Evolutionary conservation across 352 stramenopile species (phyloP), one percentile per base, ranked within the genome.

Genomic region (Ophiocytium majus): DNA sequence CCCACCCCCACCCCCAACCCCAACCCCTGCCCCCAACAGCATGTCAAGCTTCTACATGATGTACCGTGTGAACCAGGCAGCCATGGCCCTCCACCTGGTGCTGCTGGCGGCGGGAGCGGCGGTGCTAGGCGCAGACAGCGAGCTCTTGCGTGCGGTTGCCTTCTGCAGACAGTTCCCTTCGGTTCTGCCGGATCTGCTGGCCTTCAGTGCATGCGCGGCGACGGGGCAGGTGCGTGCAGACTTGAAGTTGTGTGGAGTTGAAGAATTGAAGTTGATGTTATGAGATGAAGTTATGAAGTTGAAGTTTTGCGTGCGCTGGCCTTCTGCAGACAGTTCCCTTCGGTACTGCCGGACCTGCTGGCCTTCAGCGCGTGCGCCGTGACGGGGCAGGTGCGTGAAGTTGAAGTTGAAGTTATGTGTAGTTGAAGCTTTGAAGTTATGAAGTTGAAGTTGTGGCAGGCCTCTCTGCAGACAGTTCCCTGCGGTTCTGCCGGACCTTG

Each of bases 41-140:
- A 36, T 82, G 37, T 76, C 83, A 10, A 82, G 83, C 31, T 87
- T 82, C 28, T 87, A 82, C 83, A 87, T 87, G 83, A 87, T 87
- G 83, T 37, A 82, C 37, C 64, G 63, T 23, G 83, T 87, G 64
- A 87, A 87, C 75, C 32, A 85, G 10, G 81, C 71, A 63, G 81
- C 81, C 17, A n/a, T 87, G 32, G 79, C 49, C n/a, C 85, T 87
- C 63, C 83, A 87, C 79, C 0, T 82, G 1, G 23, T 85, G 10
- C 82, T 83, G 43, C 83, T 87, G 19, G 9, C 36, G 32, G 49
- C 33, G 0, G 80, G 83, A 23, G 75, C 43, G 75, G 76, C 34
- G 71, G 19, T 85, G 10, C 82, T 63, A 32, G 79, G 78, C 0
- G 28, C 34, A n/a, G 66, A 84, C 10, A 87, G 83, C 75, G 83